Conservation (phyloP, 169 alveolate genomes). For the Eimeria necatrix region DNA sequence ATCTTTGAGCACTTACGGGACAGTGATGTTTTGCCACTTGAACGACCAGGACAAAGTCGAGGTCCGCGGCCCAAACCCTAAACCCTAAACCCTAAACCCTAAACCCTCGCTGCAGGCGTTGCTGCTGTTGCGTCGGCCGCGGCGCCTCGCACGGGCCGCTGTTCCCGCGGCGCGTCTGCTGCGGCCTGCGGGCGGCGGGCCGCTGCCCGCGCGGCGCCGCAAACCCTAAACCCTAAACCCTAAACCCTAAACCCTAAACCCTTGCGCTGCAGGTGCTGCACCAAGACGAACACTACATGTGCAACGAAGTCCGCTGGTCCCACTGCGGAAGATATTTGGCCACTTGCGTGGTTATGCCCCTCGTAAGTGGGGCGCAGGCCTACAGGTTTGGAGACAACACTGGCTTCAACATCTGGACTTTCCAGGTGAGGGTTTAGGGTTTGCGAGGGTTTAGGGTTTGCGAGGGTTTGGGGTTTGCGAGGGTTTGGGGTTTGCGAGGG, state of each 20-base stretch:
- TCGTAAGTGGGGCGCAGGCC: constrained; percentile 78
- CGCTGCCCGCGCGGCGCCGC: too few relatives aligned
- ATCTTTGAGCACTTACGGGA: constrained; percentile 91
- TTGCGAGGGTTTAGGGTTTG: constrained; percentile 84
- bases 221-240: too few relatives aligned
- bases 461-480: background rate
- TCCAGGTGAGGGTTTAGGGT: constrained; percentile 41
- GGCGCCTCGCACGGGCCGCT: too few relatives aligned
- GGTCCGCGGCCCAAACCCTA: constrained; percentile 76
- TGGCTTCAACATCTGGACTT: constrained; percentile 78
- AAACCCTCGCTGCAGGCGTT: background rate
- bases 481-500: constrained; percentile 1
- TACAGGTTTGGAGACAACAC: constrained; percentile 29
- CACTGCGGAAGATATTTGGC: constrained; percentile 93
- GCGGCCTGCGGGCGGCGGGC: too few relatives aligned
- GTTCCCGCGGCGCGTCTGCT: too few relatives aligned
- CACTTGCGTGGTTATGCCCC: constrained; percentile 87
- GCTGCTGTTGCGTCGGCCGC: background rate
- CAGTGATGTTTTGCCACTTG: constrained; percentile 90
- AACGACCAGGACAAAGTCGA: constrained; percentile 92
- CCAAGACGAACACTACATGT: constrained; percentile 84
- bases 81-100: background rate
- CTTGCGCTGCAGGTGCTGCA: constrained; percentile 85
- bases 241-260: background rate
- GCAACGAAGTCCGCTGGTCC: constrained; percentile 92